Conservation (phyloP, 2,329 filamentous ascomycete species). For the Neurospora sp. region DNA sequence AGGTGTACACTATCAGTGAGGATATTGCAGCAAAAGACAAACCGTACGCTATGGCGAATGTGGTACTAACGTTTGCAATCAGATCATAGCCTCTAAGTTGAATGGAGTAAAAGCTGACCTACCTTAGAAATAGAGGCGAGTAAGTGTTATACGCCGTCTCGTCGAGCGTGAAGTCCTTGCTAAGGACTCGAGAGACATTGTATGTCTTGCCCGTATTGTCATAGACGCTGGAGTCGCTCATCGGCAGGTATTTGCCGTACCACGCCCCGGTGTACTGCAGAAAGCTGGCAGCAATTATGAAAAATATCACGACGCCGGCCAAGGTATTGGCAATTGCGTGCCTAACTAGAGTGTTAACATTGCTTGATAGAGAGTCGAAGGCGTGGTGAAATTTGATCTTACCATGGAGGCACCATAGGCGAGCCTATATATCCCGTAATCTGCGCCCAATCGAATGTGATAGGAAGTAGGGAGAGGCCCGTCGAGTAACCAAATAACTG, state of each 20-base stretch:
- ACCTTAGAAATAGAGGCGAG: slow-evolving; percentile 57
- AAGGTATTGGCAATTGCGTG: slow-evolving; percentile 65
- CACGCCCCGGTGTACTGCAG: slow-evolving; percentile 59
- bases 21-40: slow-evolving; percentile 64
- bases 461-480: slow-evolving; percentile 57
- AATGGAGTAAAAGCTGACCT: slow-evolving; percentile 1
- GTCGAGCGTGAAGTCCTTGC: slow-evolving; percentile 51
- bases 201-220: slow-evolving; percentile 59
- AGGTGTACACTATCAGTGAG: slow-evolving; percentile 58
- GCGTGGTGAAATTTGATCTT: slow-evolving; percentile 11
- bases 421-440: slow-evolving; percentile 59
- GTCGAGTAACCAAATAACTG: slow-evolving; percentile 63
- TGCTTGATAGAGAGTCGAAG: neutral
- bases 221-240: slow-evolving; percentile 60
- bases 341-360: slow-evolving; percentile 25
- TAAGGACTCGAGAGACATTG: slow-evolving; percentile 55
- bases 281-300: slow-evolving; percentile 46
- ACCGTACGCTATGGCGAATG: slow-evolving; percentile 61
- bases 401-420: slow-evolving; percentile 61
- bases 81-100: neutral
- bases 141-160: slow-evolving; percentile 55
- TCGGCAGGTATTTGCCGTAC: slow-evolving; percentile 56
- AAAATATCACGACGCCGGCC: slow-evolving; percentile 57
- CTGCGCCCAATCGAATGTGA: slow-evolving; percentile 72
- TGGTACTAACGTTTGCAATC: slow-evolving; percentile 40